A percentile compares a stretch with the other conserved stretches of the same genome.
Evolutionary conservation across 208 protist genomes (phyloP).

Genomic region (Leishmania guyanensis): DNA sequence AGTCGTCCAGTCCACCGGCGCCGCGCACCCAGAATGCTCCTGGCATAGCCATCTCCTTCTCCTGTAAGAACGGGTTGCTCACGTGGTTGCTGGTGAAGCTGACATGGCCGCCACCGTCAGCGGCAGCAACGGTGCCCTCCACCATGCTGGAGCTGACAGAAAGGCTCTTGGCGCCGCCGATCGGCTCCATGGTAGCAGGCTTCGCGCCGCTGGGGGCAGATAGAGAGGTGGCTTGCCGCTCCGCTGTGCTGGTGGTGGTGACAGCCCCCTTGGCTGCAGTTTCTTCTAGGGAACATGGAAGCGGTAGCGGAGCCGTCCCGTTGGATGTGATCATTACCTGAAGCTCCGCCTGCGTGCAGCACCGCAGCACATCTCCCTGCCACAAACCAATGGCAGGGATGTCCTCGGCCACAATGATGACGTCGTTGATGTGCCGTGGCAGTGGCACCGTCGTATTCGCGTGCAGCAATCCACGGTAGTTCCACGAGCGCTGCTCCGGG

Average conservation of each 20-base stretch:
- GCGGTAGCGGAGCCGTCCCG: constrained; percentile 19
- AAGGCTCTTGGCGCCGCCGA: neutral
- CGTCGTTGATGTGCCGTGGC: constrained; percentile 51
- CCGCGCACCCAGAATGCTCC: constrained; percentile 71
- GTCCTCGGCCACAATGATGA: constrained; percentile 64
- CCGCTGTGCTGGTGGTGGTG: neutral
- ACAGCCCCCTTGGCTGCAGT: neutral
- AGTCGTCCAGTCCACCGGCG: constrained; percentile 47
- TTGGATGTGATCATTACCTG: constrained; percentile 17
- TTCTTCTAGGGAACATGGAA: constrained; percentile 19
- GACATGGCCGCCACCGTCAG: constrained; percentile 2
- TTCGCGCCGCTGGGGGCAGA: neutral
- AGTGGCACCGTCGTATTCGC: constrained; percentile 40
- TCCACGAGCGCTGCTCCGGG: constrained; percentile 59
- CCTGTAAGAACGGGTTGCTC: constrained; percentile 41
- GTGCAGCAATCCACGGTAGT: constrained; percentile 65
- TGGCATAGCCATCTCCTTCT: constrained; percentile 30
- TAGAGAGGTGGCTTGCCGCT: neutral
- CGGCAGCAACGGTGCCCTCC: neutral
- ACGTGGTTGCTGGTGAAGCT: constrained; percentile 47
- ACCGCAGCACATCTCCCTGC: constrained; percentile 78
- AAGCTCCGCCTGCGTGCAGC: constrained; percentile 58
- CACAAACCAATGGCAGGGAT: constrained; percentile 54
- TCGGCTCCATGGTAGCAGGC: neutral
- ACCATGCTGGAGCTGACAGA: constrained; percentile 5